A percentile compares a stretch with the other conserved stretches of the same genome.
phyloP scores from a whole-genome alignment of 2,329 filamentous ascomycete species.

The Sordariomycetes sp. region DNA sequence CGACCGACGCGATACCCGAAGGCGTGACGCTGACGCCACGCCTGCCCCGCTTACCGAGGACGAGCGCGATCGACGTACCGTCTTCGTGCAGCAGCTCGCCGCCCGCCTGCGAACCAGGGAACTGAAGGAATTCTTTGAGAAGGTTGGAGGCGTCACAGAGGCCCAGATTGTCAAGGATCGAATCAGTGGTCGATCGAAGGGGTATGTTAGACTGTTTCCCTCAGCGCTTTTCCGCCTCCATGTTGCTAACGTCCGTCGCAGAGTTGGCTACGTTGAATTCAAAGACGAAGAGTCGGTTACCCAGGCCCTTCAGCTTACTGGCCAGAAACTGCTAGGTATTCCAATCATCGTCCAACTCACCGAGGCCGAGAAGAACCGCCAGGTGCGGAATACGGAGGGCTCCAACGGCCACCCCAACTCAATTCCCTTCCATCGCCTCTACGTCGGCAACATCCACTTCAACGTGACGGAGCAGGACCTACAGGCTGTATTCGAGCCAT shows the following conservation, averaged over 20 bases:
- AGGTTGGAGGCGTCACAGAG: slow-evolving; percentile 88
- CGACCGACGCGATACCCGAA: slow-evolving; percentile 38
- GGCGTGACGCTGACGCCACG: slow-evolving; percentile 35
- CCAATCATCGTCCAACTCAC: slow-evolving; percentile 97
- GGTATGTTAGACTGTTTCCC: slow-evolving; percentile 45
- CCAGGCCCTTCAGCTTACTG: slow-evolving; percentile 92
- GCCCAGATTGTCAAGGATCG: slow-evolving; percentile 98
- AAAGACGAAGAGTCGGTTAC: slow-evolving; percentile 89
- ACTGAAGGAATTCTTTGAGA: slow-evolving; percentile 90
- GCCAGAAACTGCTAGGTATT: slow-evolving; percentile 96
- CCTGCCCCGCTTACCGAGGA: slow-evolving; percentile 77
- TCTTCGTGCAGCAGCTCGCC: slow-evolving; percentile 97
- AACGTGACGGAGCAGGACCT: slow-evolving; percentile 95
- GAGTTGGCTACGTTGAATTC: slow-evolving; percentile 99
- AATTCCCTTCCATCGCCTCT: slow-evolving; percentile 93
- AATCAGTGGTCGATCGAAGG: slow-evolving; percentile 93
- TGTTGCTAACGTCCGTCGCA: slow-evolving; percentile 33
- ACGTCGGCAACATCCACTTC: slow-evolving; percentile 99
- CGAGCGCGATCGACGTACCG: slow-evolving; percentile 90
- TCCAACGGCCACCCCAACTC: slow-evolving; percentile 63
- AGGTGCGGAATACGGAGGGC: slow-evolving; percentile 72
- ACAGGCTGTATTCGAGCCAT: slow-evolving; percentile 93
- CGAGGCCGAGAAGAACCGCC: slow-evolving; percentile 98
- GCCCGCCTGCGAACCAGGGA: slow-evolving; percentile 87
- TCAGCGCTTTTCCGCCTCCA: slow-evolving; percentile 1